Conservation (phyloP, 2,329 filamentous ascomycete species). For the Triangularia setosa region DNA sequence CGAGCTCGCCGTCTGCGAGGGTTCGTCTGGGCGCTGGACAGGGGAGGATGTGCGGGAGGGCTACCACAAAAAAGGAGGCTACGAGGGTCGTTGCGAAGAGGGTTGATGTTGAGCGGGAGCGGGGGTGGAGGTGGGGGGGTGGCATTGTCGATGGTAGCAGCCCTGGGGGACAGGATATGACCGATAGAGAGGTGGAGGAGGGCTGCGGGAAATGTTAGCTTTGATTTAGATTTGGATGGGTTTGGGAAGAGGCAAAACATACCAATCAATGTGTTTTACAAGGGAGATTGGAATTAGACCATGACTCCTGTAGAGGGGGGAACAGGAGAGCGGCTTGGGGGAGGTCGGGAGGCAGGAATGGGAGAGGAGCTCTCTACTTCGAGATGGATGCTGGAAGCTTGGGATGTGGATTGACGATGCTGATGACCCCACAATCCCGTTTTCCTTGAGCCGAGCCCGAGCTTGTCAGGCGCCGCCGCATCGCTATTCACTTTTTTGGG, state of each 20-base stretch:
- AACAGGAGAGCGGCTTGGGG: neutral
- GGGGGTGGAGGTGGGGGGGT: constrained; percentile 84
- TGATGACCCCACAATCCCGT: neutral
- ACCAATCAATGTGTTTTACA: neutral
- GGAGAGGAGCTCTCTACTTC: neutral
- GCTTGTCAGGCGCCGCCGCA: neutral
- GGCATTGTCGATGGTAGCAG: constrained; percentile 54
- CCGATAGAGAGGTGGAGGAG: neutral
- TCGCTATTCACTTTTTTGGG: neutral
- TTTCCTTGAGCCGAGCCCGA: neutral
- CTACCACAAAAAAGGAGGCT: constrained; percentile 88
- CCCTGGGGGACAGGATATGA: too few relatives aligned
- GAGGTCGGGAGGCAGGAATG: neutral
- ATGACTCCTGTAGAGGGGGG: neutral
- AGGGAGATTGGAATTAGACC: neutral
- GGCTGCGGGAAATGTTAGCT: neutral
- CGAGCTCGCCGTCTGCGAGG: constrained; percentile 65
- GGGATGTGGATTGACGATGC: neutral
- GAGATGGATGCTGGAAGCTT: neutral
- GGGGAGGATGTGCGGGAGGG: constrained; percentile 81
- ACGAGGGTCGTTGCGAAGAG: constrained; percentile 92
- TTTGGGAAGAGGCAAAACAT: neutral
- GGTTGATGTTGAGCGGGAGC: constrained; percentile 87
- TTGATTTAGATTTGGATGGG: neutral
- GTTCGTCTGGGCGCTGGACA: constrained; percentile 78